A percentile compares a stretch with the other conserved stretches of the same genome.
Conservation (phyloP, 768 basidiomycete genomes). For the Tylopilus plumbeoviolaceoides region DNA sequence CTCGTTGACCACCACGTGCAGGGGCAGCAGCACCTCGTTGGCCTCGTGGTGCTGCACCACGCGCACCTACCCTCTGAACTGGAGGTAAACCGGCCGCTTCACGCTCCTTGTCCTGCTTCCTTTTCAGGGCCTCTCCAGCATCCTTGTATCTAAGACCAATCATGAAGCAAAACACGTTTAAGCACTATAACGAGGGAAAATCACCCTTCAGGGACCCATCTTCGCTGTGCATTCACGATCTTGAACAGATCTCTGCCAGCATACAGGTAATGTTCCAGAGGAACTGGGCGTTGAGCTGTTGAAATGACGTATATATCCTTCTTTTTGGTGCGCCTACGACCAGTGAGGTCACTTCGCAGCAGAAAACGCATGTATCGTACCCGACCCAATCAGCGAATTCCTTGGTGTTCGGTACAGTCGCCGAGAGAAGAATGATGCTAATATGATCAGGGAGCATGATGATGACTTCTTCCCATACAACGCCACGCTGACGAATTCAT, state of each 20-base stretch:
- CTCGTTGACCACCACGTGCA: conserved; percentile 54
- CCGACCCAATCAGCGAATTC: conserved; percentile 99
- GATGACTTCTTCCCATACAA: conserved; percentile 99
- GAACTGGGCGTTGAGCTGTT: conserved; percentile 93
- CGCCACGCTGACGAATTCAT: conserved; percentile 69
- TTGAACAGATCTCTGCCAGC: conserved; percentile 92
- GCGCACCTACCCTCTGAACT: conserved; percentile 78
- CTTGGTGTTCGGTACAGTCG: conserved; percentile 96
- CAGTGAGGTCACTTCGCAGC: conserved; percentile 5
- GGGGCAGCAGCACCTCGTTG: conserved; percentile 42
- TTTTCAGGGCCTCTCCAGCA: conserved; percentile 79
- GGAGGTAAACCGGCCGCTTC: conserved; percentile 92
- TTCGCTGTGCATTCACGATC: conserved; percentile 80
- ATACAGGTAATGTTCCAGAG: conserved; percentile 94
- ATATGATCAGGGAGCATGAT: conserved; percentile 99
- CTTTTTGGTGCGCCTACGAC: conserved; percentile 88
- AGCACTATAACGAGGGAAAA: neutral
- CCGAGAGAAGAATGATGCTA: conserved; percentile 94
- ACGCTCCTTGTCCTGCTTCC: conserved; percentile 98
- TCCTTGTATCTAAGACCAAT: conserved; percentile 68
- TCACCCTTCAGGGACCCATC: conserved; percentile 73
- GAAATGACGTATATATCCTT: conserved; percentile 99
- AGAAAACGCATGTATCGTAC: conserved; percentile 43
- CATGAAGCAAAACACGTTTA: conserved; percentile 1
- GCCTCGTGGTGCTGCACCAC: conserved; percentile 56